Conservation (phyloP, 2,329 filamentous ascomycete species). For the Phyllosticta citribraziliensis region DNA sequence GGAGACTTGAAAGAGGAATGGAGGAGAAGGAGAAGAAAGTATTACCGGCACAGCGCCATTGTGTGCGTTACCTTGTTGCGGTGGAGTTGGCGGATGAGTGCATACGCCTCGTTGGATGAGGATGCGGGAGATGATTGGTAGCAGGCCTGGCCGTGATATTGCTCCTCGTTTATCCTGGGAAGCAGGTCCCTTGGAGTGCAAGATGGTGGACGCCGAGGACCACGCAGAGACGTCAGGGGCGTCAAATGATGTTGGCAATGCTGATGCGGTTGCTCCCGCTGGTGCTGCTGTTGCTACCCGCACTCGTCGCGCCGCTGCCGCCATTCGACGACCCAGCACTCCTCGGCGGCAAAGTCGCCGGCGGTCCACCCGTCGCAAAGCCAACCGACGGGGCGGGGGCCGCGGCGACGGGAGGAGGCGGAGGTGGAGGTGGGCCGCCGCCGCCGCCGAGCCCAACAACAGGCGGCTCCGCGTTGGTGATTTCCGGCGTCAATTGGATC, state of each 20-base stretch:
- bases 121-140: too few relatives aligned
- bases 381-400: neutral
- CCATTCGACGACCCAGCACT: constrained; percentile 25
- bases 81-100: too few relatives aligned
- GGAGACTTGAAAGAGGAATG: too few relatives aligned
- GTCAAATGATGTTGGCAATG: constrained; percentile 34
- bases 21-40: too few relatives aligned
- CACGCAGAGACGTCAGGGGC: neutral
- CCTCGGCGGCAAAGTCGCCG: constrained; percentile 29
- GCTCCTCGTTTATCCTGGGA: neutral
- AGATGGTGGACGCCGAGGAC: neutral
- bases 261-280: constrained; percentile 20
- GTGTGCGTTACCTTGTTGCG: too few relatives aligned
- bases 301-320: constrained; percentile 24
- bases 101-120: too few relatives aligned
- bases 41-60: too few relatives aligned
- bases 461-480: neutral
- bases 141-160: too few relatives aligned
- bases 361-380: constrained; percentile 29
- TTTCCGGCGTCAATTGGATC: constrained; percentile 23
- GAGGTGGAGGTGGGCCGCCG: neutral
- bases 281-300: neutral
- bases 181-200: neutral
- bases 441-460: neutral
- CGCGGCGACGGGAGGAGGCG: neutral